These are phyloP conservation scores for Tetradesmus lagerheimii DNA, from an alignment of 139 green algal species.

Conservation along the genomic window DNA sequence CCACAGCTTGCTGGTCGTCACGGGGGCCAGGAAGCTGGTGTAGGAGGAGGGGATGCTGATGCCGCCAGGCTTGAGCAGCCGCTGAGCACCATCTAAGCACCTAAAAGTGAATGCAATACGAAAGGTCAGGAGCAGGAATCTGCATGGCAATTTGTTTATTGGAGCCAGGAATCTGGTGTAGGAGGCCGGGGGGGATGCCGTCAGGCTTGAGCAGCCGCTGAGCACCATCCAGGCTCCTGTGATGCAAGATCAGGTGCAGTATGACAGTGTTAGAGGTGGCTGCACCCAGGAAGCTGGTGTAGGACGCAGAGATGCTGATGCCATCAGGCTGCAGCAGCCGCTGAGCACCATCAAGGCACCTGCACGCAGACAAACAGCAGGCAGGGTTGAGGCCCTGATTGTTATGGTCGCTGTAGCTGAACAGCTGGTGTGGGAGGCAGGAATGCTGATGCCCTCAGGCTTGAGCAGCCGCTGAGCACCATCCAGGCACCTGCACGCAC, in stretches of 20 bases:
- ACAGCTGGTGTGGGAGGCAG: slow-evolving; percentile 80
- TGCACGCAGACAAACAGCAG: too few species aligned
- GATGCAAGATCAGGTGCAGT: too few species aligned
- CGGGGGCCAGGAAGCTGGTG: slow-evolving; percentile 84
- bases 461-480: slow-evolving; percentile 91
- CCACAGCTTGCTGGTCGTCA: slow-evolving; percentile 91
- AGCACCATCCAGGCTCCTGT: slow-evolving; percentile 68
- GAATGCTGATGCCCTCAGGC: slow-evolving; percentile 81
- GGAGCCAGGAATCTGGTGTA: too few species aligned
- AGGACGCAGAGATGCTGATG: slow-evolving; percentile 85
- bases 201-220: too few species aligned
- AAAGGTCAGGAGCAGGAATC: too few species aligned
- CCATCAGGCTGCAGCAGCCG: too few species aligned
- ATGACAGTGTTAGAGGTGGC: too few species aligned
- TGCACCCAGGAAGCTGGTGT: slow-evolving; percentile 85
- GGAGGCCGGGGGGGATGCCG: slow-evolving; percentile 82
- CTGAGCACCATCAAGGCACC: slow-evolving; percentile 70
- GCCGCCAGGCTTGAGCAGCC: slow-evolving; percentile 87
- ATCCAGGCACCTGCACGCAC: slow-evolving; percentile 78
- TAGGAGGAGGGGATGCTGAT: slow-evolving; percentile 83
- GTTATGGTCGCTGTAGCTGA: slow-evolving; percentile 86
- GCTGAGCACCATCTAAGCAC: slow-evolving; percentile 79
- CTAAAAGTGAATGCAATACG: too few species aligned
- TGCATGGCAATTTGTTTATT: too few species aligned
- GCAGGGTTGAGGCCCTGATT: too few species aligned